These are phyloP conservation scores for Escallonia rubra DNA, from an alignment of 129 eudicot genomes.

Conservation along the genomic window DNA sequence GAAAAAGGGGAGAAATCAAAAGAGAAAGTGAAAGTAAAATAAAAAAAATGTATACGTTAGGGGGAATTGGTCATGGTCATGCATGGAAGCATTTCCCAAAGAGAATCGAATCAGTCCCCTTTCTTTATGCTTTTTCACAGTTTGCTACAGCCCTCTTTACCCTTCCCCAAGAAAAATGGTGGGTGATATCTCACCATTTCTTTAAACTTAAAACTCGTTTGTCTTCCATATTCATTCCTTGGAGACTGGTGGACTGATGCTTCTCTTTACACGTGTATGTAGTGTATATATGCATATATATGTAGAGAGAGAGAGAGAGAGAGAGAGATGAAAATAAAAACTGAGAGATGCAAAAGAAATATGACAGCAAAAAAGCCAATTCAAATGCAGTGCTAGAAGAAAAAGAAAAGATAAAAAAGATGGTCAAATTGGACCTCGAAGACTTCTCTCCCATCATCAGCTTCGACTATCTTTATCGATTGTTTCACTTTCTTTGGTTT, in stretches of 20 bases:
- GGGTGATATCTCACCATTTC: constrained; percentile 4
- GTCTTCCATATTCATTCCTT: neutral
- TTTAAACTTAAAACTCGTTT: neutral
- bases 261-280: constrained; percentile 11
- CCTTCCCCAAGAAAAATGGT: constrained; percentile 54
- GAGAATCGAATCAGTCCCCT: constrained; percentile 53
- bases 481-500: constrained; percentile 14
- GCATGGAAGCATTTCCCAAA: constrained; percentile 47
- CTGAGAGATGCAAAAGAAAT: constrained; percentile 14
- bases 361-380: constrained; percentile 48
- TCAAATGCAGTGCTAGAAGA: constrained; percentile 13
- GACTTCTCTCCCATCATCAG: constrained; percentile 78
- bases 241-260: constrained; percentile 17
- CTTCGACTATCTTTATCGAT: constrained; percentile 85
- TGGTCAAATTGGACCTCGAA: constrained; percentile 95
- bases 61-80: constrained; percentile 26
- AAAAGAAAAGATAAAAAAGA: constrained; percentile 46
- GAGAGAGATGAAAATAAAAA: neutral
- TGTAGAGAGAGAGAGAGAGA: no score
- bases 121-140: constrained; percentile 42
- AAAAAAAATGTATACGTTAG: constrained; percentile 9
- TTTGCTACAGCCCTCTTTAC: constrained; percentile 55
- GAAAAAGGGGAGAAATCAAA: neutral
- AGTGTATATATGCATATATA: no score
- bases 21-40: neutral